A percentile compares a stretch with the other conserved stretches of the same genome.
These are phyloP conservation scores for Senna tora DNA, from an alignment of 306 rosid species.

Conservation along the genomic window DNA sequence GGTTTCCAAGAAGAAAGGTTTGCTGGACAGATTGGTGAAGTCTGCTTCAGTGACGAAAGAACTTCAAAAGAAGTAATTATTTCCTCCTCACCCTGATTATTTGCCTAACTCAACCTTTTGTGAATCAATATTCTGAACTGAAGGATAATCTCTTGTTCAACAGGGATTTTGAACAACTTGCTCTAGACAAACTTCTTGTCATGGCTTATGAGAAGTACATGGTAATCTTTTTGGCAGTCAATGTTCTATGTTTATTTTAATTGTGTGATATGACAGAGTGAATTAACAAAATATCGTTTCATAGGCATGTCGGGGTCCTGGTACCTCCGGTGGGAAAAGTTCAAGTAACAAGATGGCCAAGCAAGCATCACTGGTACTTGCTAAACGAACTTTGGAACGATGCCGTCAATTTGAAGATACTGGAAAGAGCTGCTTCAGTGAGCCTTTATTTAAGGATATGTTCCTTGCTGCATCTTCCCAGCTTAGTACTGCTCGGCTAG, in stretches of 20 bases:
- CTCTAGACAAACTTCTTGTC: slow-evolving; percentile 77
- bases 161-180: slow-evolving; percentile 87
- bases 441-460: slow-evolving; percentile 68
- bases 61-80: slow-evolving; percentile 72
- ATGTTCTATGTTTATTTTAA: slow-evolving; percentile 9
- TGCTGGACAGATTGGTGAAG: slow-evolving; percentile 64
- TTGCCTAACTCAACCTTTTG: slow-evolving; percentile 38
- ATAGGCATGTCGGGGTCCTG: slow-evolving; percentile 81
- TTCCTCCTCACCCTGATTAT: slow-evolving; percentile 37
- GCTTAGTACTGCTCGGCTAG: slow-evolving; percentile 48
- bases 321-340: slow-evolving; percentile 81
- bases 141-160: slow-evolving; percentile 29
- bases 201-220: slow-evolving; percentile 84
- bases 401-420: slow-evolving; percentile 83
- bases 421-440: slow-evolving; percentile 92
- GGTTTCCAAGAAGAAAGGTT: slow-evolving; percentile 72
- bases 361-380: slow-evolving; percentile 82
- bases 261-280: slow-evolving; percentile 36
- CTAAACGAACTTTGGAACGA: slow-evolving; percentile 80
- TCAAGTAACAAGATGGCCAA: slow-evolving; percentile 85
- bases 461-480: slow-evolving; percentile 62
- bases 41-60: slow-evolving; percentile 63
- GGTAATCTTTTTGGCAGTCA: slow-evolving; percentile 59
- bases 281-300: slow-evolving; percentile 43
- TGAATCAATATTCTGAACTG: slow-evolving; percentile 34